Percentiles rank a stretch among this genome's conserved stretches.
These are phyloP conservation scores for Diaporthe citrichinensis DNA, from an alignment of 2,329 filamentous ascomycete genomes.

Conservation along the genomic window DNA sequence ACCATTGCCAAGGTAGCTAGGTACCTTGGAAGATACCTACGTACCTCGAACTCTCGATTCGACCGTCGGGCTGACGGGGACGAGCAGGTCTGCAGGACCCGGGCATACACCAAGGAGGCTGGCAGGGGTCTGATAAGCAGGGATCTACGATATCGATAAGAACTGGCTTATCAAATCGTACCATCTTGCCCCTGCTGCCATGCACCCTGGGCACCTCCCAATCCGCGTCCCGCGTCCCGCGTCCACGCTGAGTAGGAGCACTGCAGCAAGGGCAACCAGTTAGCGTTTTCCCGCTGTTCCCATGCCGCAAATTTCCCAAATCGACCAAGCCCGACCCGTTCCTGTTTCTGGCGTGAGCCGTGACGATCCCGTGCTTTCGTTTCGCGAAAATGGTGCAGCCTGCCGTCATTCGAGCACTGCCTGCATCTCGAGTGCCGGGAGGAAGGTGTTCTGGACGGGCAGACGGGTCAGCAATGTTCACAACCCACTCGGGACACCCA, in stretches of 20 bases:
- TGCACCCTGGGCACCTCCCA: background rate
- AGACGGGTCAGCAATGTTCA: background rate
- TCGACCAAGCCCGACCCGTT: constrained; percentile 24
- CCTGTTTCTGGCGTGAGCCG: constrained; percentile 7
- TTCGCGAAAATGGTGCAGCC: background rate
- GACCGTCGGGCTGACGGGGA: background rate
- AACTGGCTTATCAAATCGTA: background rate
- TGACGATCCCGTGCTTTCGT: background rate
- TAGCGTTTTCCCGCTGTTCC: constrained; percentile 12
- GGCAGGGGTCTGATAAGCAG: background rate
- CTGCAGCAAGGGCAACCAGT: background rate
- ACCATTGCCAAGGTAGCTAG: too few species aligned
- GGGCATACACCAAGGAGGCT: background rate
- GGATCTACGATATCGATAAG: constrained; percentile 20
- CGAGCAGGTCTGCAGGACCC: background rate
- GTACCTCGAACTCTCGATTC: background rate
- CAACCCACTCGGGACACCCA: too few species aligned
- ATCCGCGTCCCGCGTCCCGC: constrained; percentile 3
- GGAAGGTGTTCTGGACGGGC: background rate
- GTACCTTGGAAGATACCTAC: too few species aligned
- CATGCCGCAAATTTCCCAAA: constrained; percentile 25
- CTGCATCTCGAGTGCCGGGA: background rate
- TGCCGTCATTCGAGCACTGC: background rate
- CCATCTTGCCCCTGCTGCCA: constrained; percentile 16
- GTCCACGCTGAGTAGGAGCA: constrained; percentile 13